Conservation (phyloP, 1,284 basidiomycete genomes). For the Vanrija sp. region DNA sequence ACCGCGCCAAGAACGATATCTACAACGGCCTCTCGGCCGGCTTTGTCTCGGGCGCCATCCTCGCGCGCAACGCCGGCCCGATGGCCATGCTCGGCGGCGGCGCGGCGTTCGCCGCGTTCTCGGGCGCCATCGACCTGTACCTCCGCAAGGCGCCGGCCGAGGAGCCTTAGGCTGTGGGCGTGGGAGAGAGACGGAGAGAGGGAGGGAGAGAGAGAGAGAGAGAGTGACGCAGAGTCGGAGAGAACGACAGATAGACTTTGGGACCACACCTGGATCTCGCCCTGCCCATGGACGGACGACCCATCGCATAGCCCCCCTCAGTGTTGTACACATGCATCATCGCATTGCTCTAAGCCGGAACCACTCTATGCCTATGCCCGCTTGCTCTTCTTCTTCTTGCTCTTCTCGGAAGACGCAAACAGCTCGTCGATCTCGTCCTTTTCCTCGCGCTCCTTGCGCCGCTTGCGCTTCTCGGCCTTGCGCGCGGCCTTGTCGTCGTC, state of each 20-base stretch:
- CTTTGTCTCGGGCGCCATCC: constrained; percentile 62
- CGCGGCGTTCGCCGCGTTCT: constrained; percentile 85
- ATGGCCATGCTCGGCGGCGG: constrained; percentile 77
- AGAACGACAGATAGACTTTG: too few relatives aligned
- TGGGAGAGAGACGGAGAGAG: too few relatives aligned
- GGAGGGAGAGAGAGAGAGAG: too few relatives aligned
- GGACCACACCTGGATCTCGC: too few relatives aligned
- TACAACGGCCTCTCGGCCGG: constrained; percentile 62
- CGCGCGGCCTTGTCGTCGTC: constrained; percentile 2
- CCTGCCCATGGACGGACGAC: too few relatives aligned
- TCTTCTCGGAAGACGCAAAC: constrained; percentile 28
- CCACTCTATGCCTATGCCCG: not conserved
- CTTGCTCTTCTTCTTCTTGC: constrained; percentile 22
- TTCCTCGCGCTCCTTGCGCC: constrained; percentile 21
- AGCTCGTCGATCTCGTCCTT: constrained; percentile 33
- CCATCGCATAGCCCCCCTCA: not conserved
- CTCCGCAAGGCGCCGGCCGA: constrained; percentile 77
- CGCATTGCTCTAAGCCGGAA: constrained; percentile 10
- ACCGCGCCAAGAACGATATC: constrained; percentile 92
- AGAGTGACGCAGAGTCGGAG: too few relatives aligned
- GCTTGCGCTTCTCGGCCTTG: constrained; percentile 7
- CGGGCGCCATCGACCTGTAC: constrained; percentile 79
- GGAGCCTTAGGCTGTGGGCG: constrained; percentile 54
- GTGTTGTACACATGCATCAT: constrained; percentile 13
- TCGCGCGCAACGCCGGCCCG: constrained; percentile 79